A percentile compares a stretch with the other conserved stretches of the same genome.
Conservation (phyloP, 2,329 filamentous ascomycete genomes). For the Clonostachys sp. region DNA sequence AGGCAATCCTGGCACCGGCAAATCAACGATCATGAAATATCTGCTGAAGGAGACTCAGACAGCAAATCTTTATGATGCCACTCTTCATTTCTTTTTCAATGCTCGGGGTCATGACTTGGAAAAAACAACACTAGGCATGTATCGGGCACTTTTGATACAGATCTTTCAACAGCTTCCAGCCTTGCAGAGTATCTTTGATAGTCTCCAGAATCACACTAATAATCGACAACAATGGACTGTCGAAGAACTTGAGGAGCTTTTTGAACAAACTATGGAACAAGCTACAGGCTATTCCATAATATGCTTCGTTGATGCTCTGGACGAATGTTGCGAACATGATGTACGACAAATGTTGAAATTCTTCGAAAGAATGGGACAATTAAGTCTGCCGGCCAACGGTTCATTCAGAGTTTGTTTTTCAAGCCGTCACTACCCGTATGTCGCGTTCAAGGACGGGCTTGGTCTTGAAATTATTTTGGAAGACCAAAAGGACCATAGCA, state of each 20-base stretch:
- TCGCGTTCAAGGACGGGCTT: conserved; percentile 19
- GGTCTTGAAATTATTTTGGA: conserved; percentile 15
- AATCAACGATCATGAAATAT: conserved; percentile 32
- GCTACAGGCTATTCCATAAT: conserved; percentile 3
- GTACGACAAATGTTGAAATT: conserved; percentile 34
- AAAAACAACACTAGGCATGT: conserved; percentile 30
- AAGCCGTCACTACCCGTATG: conserved; percentile 40
- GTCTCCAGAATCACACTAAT: conserved; percentile 13
- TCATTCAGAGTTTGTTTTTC: conserved; percentile 32
- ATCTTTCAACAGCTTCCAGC: conserved; percentile 18
- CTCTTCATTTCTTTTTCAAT: conserved; percentile 37
- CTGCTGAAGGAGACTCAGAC: conserved; percentile 22
- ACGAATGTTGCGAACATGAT: conserved; percentile 25
- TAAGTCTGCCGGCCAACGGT: conserved; percentile 7
- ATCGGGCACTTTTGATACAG: conserved; percentile 35
- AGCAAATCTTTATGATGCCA: conserved; percentile 7
- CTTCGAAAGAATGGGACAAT: conserved; percentile 30
- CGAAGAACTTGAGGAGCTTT: conserved; percentile 10
- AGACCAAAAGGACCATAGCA: not conserved
- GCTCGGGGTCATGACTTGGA: conserved; percentile 22
- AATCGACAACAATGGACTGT: conserved; percentile 6
- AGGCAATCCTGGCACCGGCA: conserved; percentile 36
- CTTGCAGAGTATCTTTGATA: conserved; percentile 26
- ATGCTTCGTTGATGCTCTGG: conserved; percentile 6
- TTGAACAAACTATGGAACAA: conserved; percentile 1